Percentiles rank a stretch among this genome's conserved stretches.
Conservation (phyloP, 495 filamentous ascomycete genomes). For the Talaromyces trachyspermus region DNA sequence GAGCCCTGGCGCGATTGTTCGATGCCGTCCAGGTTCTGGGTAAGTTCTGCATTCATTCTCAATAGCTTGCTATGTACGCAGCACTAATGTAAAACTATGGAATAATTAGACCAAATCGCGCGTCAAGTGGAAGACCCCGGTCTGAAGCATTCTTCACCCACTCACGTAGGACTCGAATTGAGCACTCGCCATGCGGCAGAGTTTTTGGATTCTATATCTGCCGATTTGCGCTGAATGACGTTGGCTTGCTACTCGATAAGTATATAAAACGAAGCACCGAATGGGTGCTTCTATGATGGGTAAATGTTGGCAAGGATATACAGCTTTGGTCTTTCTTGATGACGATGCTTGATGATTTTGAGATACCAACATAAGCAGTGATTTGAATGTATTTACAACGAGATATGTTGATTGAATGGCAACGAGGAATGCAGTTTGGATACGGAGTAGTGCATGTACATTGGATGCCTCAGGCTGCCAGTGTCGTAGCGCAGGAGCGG, state of each 20-base stretch:
- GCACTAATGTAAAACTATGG: constrained; percentile 14
- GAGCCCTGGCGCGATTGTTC: constrained; percentile 80
- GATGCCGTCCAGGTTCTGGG: constrained; percentile 91
- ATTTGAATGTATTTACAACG: constrained; percentile 3
- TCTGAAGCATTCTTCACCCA: constrained; percentile 71
- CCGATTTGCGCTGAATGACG: constrained; percentile 81
- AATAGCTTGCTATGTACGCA: background rate
- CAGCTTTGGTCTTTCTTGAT: constrained; percentile 18
- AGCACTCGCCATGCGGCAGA: constrained; percentile 90
- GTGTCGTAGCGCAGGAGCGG: no score
- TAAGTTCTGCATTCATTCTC: constrained; percentile 39
- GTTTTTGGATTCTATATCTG: constrained; percentile 97
- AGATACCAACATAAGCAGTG: constrained; percentile 22
- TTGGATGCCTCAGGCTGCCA: no score
- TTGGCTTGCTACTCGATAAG: constrained; percentile 86
- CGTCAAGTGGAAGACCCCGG: constrained; percentile 93
- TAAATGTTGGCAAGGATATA: constrained; percentile 6
- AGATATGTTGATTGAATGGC: no score
- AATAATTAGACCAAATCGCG: constrained; percentile 75
- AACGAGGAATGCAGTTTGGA: no score
- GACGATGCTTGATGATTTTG: constrained; percentile 18
- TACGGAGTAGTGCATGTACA: no score
- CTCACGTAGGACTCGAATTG: constrained; percentile 88
- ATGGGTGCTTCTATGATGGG: constrained; percentile 66
- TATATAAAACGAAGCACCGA: constrained; percentile 94